Percentiles rank a stretch among this genome's conserved stretches.
Conservation (phyloP, 2,329 filamentous ascomycete genomes). For the Alternaria brassicae region DNA sequence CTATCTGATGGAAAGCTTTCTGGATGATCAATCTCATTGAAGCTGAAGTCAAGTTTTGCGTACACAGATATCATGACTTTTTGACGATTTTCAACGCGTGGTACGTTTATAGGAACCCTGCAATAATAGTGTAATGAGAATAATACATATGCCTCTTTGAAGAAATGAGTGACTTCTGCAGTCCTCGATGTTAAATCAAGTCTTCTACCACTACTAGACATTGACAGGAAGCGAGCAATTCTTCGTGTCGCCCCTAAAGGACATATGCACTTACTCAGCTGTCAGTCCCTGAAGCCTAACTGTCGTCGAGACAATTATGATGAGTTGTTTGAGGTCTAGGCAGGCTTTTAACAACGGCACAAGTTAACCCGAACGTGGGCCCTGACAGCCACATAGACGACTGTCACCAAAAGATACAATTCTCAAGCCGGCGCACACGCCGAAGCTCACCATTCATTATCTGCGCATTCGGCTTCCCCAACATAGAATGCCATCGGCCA, state of each 20-base stretch:
- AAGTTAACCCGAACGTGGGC: neutral
- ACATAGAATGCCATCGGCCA: slow-evolving; percentile 21
- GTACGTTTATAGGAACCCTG: slow-evolving; percentile 4
- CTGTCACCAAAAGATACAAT: neutral
- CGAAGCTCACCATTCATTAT: neutral
- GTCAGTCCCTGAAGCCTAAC: neutral
- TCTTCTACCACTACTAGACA: neutral
- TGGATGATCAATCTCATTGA: slow-evolving; percentile 3
- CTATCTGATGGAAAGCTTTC: slow-evolving; percentile 15
- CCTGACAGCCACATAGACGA: neutral
- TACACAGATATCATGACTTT: slow-evolving; percentile 9
- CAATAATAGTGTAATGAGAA: slow-evolving; percentile 22
- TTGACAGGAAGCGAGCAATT: neutral
- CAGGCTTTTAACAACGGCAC: neutral
- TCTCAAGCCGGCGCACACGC: slow-evolving; percentile 2
- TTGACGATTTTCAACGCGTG: slow-evolving; percentile 20
- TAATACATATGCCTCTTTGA: neutral
- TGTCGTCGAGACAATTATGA: neutral
- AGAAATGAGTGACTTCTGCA: neutral
- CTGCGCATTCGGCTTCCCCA: slow-evolving; percentile 13
- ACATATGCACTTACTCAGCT: neutral
- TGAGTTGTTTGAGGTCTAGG: neutral
- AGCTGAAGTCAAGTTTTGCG: slow-evolving; percentile 5
- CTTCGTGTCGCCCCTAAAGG: neutral
- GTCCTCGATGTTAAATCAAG: neutral